Base-by-base conservation (phyloP, 2,329 filamentous ascomycete species). In the Lasiodiplodia theobromae region DNA sequence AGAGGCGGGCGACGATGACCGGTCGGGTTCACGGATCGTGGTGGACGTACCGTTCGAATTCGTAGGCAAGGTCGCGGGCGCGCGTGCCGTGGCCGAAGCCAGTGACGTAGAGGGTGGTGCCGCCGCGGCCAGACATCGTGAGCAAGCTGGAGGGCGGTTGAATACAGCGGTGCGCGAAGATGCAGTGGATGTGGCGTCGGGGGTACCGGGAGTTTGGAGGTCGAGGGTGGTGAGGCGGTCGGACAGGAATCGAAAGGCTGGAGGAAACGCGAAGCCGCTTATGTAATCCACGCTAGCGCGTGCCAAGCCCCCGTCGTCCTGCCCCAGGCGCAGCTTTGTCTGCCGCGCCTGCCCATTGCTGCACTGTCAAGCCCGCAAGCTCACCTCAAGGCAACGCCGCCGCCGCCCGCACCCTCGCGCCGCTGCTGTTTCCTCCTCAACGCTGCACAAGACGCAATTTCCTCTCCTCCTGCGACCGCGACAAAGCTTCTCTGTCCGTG, bases 21-120 rank as follows among this genome's bases (percentile, higher is more conserved):
- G 74, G 69, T 69, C 54, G 52, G 38, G 31, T 69, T 68, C 70
- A 75, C 76, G 77, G 78, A 76, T 76, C 77, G 78, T 84, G 83
- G 85, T 82, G 86, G 87, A 97, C 94, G 89, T 97, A 97, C 93
- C 95, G 94, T 94, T 98, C 95, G 92, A 98, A 98, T 88, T 98
- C 95, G 92, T 97, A 97, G 86, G 95, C 94, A 82, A 98, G 92
- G 87, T 99, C 94, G 89, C 96, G 93, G 82, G 96, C 94, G 87
- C 96, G 93, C 82, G 95, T 97, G 83, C 95, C 94, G 84, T 97
- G 94, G 88, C 95, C 96, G 84, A 99, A 99, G 88, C 96, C 96
- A 79, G 94, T 97, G 83, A 98, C 95, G 86, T 98, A 98, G 75
- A 98, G 92, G 69, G 95, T 98, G 71, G 92, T 96, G 76, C 93